Evolutionary conservation across 2,329 filamentous ascomycete species (phyloP).

Genomic region (Nemania diffusa): DNA sequence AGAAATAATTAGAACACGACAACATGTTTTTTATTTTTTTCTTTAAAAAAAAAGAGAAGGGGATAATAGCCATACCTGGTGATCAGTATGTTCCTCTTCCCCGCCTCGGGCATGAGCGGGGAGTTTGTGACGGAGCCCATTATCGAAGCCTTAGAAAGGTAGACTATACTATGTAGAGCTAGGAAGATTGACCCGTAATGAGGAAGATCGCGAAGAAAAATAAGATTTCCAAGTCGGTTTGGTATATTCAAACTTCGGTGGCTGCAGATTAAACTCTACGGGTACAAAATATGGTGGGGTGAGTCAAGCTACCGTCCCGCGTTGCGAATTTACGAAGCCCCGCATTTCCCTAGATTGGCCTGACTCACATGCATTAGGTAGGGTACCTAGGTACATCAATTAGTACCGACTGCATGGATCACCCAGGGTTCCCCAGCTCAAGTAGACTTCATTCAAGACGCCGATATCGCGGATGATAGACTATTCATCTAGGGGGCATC

Average conservation of each 20-base stretch:
- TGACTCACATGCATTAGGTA: slow-evolving; percentile 1
- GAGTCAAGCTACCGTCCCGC: slow-evolving; percentile 3
- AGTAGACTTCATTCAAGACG: not conserved
- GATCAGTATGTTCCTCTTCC: slow-evolving; percentile 87
- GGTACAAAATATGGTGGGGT: slow-evolving; percentile 3
- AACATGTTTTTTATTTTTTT: too few relatives aligned
- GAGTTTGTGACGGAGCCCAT: slow-evolving; percentile 35
- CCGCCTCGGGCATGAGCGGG: slow-evolving; percentile 70
- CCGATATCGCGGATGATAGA: not conserved
- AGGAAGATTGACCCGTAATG: not conserved
- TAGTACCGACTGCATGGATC: not conserved
- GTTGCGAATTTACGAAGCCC: slow-evolving; percentile 1
- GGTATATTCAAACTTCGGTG: not conserved
- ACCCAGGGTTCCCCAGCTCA: not conserved
- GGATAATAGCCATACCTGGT: slow-evolving; percentile 64
- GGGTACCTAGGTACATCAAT: not conserved
- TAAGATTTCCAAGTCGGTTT: not conserved
- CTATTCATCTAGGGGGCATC: too few relatives aligned
- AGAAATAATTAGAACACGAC: not conserved
- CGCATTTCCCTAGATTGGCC: not conserved
- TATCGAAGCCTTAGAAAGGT: not conserved
- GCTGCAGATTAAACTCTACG: slow-evolving; percentile 2
- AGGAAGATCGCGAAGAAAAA: not conserved
- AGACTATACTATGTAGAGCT: not conserved
- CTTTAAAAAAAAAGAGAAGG: too few relatives aligned